Conservation (phyloP, 768 basidiomycete species). For the Thelephora ganbajun region DNA sequence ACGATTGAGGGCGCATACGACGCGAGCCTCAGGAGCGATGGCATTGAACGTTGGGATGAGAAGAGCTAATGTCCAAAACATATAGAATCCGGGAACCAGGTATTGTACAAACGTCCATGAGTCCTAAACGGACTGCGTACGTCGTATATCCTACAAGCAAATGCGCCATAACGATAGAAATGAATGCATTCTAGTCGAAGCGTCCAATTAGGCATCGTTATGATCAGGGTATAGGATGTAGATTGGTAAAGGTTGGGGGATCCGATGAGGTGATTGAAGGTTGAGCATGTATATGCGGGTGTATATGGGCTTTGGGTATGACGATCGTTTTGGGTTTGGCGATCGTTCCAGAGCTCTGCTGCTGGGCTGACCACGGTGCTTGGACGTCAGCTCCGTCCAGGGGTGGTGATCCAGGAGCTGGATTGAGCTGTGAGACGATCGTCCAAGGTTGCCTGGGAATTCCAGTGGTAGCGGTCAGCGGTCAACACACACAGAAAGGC, state of each 20-base stretch:
- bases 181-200: not conserved
- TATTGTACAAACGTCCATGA: not conserved
- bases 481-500: not conserved
- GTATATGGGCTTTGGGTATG: no score
- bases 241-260: not conserved
- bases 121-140: not conserved
- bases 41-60: constrained; percentile 60
- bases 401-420: not conserved
- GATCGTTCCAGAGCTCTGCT: no score
- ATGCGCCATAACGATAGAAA: not conserved
- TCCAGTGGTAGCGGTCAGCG: not conserved
- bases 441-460: no score
- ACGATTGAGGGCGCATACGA: constrained; percentile 59
- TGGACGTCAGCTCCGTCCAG: not conserved
- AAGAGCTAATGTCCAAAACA: constrained; percentile 25
- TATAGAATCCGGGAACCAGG: not conserved
- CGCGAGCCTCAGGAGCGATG: constrained; percentile 35
- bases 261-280: no score
- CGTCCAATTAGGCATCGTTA: not conserved
- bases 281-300: no score
- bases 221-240: not conserved
- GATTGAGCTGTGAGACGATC: not conserved
- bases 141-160: not conserved
- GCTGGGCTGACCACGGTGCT: not conserved
- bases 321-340: no score